Base-by-base conservation (phyloP, 495 filamentous ascomycete species). In the Aspergillus sclerotiicarbonarius region DNA sequence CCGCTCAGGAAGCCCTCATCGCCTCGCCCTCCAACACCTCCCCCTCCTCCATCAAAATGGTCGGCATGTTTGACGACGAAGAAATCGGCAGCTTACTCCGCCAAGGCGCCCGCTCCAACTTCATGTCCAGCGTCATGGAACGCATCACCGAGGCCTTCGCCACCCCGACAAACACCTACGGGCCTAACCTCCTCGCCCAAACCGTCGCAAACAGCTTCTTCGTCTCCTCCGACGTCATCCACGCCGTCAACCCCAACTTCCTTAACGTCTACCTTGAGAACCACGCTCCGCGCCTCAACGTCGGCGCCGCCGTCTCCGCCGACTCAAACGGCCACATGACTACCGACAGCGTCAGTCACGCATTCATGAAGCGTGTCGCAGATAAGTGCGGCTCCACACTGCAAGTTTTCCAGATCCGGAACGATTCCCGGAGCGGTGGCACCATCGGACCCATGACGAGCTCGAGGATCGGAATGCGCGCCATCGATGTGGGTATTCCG, bases 161-260 rank as follows among this genome's bases (percentile, higher is more conserved):
- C 0, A 63, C 70, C 49, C 60, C n/a, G 2, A 5, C 44, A 2
- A 25, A 25, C 9, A 31, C 67, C 44, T 84, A 81, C 57, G 83
- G 82, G 3, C 81, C 89, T 25, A 88, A 90, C 53, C 64, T 92
- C 41, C 65, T 96, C 43, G 83, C 86, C 19, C 91, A 89, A 62
- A 95, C 92, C 13, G 92, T 91, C 61, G 94, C 94, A 48, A 92
- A 91, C 74, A 92, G 88, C 53, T 98, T 96, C 82, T 77, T 98
- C 55, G 82, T 97, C 57, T 94, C 90, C 7, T 90, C 91, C 5
- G 94, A 98, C 68, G 94, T 98, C 56, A 91, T 85, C 9, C 94
- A 98, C 72, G 91, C 94, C 50, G 89, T 92, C 2, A 92, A 98
- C 78, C 94, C 94, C 57, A 98, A 97, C 77, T 96, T 92, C 80